A percentile compares a stretch with the other conserved stretches of the same genome.
Conservation (phyloP, 1,284 basidiomycete genomes). For the Ustilago cynodontis region DNA sequence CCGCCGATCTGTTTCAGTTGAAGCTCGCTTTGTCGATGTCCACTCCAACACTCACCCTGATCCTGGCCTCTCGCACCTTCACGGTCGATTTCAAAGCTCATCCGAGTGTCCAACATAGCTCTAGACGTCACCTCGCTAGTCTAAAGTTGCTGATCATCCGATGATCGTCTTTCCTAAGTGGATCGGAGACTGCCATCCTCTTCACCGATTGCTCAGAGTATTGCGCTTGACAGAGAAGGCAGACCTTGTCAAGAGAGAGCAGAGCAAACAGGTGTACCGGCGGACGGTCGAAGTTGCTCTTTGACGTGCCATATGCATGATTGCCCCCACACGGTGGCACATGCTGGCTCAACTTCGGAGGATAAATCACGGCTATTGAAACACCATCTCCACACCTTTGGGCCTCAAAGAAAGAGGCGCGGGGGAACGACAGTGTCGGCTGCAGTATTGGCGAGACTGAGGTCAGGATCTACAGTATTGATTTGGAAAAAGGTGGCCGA, state of each 20-base stretch:
- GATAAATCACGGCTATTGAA: not conserved
- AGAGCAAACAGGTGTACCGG: not conserved
- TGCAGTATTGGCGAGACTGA: no score
- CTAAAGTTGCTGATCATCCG: conserved; percentile 7
- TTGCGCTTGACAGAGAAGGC: not conserved
- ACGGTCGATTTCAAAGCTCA: conserved; percentile 7
- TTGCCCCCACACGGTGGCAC: not conserved
- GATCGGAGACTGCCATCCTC: not conserved
- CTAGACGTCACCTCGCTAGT: conserved; percentile 3
- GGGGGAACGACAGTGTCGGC: no score
- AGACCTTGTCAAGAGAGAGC: not conserved
- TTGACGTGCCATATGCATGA: conserved; percentile 11
- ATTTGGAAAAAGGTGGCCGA: not conserved
- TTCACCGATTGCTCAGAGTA: not conserved
- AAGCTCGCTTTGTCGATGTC: not conserved
- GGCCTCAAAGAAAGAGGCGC: not conserved
- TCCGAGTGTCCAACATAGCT: not conserved
- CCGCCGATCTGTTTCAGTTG: conserved; percentile 33
- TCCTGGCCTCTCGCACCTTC: no score
- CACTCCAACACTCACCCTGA: not conserved
- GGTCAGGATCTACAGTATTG: no score
- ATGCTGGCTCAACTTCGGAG: conserved; percentile 4
- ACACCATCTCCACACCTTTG: no score
- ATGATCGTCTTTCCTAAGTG: not conserved
- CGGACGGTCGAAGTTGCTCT: conserved; percentile 2